Percentiles rank a stretch among this genome's conserved stretches.
These are phyloP conservation scores for Candida gigantensis DNA, from an alignment of 1,139 yeast species.

Conservation along the genomic window DNA sequence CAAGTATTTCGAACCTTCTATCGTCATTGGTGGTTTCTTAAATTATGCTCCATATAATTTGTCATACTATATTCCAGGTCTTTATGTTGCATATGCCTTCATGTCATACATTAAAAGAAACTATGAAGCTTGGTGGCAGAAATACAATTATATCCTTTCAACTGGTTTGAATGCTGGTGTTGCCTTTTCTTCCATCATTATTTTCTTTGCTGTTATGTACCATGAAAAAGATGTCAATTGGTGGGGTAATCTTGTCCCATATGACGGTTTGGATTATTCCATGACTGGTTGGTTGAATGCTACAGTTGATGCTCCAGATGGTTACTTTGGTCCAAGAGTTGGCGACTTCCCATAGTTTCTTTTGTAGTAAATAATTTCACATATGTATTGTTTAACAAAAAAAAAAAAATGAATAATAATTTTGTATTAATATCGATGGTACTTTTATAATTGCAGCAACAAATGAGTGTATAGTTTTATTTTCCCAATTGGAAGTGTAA, in stretches of 20 bases:
- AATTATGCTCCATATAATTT: slow-evolving; percentile 52
- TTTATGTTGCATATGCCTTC: slow-evolving; percentile 41
- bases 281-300: slow-evolving; percentile 26
- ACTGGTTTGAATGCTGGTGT: slow-evolving; percentile 56
- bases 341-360: slow-evolving; percentile 36
- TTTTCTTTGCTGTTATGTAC: slow-evolving; percentile 55
- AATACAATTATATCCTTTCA: slow-evolving; percentile 55
- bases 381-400: too few relatives aligned
- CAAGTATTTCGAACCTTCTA: slow-evolving; percentile 43
- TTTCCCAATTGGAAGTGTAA: not conserved
- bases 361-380: not conserved
- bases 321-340: slow-evolving; percentile 48
- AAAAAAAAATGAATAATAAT: too few relatives aligned
- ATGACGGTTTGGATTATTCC: slow-evolving; percentile 44
- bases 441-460: too few relatives aligned
- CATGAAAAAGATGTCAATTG: slow-evolving; percentile 39
- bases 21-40: slow-evolving; percentile 41
- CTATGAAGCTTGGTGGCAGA: slow-evolving; percentile 54
- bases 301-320: slow-evolving; percentile 31
- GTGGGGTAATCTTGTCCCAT: slow-evolving; percentile 59
- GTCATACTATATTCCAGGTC: slow-evolving; percentile 45
- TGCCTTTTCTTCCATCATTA: slow-evolving; percentile 50
- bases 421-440: too few relatives aligned
- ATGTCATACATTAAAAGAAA: slow-evolving; percentile 47
- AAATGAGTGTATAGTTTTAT: too few relatives aligned